Evolutionary conservation across 257 asterid genomes (phyloP).

Genomic region (Lantana camara): DNA sequence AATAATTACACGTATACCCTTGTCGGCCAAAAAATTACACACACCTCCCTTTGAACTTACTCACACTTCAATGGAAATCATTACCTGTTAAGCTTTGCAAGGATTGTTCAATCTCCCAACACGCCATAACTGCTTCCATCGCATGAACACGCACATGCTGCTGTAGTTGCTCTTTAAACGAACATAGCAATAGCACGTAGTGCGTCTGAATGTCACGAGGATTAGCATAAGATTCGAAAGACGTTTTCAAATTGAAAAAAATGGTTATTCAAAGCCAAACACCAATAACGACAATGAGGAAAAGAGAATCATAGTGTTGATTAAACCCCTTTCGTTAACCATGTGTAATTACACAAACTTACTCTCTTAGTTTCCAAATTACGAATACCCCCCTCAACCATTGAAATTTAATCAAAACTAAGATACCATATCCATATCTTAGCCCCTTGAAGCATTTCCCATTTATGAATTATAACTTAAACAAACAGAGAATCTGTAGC

Average conservation of each 20-base stretch:
- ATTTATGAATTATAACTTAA: too few relatives aligned
- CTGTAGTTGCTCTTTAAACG: constrained; percentile 69
- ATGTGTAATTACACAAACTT: too few relatives aligned
- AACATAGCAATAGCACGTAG: constrained; percentile 63
- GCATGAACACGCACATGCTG: constrained; percentile 77
- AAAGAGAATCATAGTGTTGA: too few relatives aligned
- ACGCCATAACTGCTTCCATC: constrained; percentile 76
- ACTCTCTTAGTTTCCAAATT: too few relatives aligned
- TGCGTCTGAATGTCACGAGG: constrained; percentile 45
- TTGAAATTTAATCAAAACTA: too few relatives aligned
- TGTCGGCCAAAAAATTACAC: not conserved
- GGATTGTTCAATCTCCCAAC: constrained; percentile 77
- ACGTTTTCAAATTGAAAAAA: not conserved
- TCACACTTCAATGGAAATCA: too few relatives aligned
- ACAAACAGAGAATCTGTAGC: too few relatives aligned
- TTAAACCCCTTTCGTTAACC: too few relatives aligned
- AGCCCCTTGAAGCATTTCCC: not conserved
- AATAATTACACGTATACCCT: not conserved
- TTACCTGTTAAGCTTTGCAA: constrained; percentile 69
- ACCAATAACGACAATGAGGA: too few relatives aligned
- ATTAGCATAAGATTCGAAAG: constrained; percentile 11
- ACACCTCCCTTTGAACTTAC: not conserved
- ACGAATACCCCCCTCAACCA: too few relatives aligned
- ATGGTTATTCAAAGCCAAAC: not conserved
- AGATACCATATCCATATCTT: not conserved